A percentile compares a stretch with the other conserved stretches of the same genome.
These are phyloP conservation scores for Paracoccidioides brasiliensis DNA, from an alignment of 2,329 filamentous ascomycete species.

Conservation along the genomic window DNA sequence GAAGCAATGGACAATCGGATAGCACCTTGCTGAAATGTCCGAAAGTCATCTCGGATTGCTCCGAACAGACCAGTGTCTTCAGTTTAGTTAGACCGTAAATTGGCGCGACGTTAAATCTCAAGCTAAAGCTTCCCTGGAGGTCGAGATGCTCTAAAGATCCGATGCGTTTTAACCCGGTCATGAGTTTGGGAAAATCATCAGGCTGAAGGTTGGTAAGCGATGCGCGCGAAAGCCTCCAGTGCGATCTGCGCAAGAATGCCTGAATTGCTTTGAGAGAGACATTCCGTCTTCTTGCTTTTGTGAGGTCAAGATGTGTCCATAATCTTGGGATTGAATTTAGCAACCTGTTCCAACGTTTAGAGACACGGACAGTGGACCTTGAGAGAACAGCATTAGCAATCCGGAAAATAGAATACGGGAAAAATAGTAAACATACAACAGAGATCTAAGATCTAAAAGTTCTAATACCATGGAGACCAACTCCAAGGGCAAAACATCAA, in stretches of 20 bases:
- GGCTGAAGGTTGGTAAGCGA: conserved; percentile 11
- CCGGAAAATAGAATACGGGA: conserved; percentile 1
- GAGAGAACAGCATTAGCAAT: conserved; percentile 15
- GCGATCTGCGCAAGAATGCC: conserved; percentile 24
- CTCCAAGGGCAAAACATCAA: conserved; percentile 42
- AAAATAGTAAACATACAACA: conserved; percentile 26
- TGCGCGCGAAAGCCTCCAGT: conserved; percentile 22
- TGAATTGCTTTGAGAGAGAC: conserved; percentile 28
- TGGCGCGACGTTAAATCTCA: not conserved
- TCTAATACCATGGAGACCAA: conserved; percentile 40
- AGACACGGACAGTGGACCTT: conserved; percentile 38
- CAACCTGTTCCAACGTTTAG: conserved; percentile 42
- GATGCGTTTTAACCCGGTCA: conserved; percentile 15
- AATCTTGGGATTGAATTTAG: conserved; percentile 35
- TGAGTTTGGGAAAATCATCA: conserved; percentile 17
- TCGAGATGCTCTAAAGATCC: conserved; percentile 22
- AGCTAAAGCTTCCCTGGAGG: conserved; percentile 15
- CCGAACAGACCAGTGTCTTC: conserved; percentile 8
- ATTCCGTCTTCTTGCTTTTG: conserved; percentile 25
- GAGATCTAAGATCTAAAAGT: conserved; percentile 39
- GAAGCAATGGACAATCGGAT: conserved; percentile 9
- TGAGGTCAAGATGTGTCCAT: conserved; percentile 44
- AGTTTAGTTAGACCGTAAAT: conserved; percentile 8
- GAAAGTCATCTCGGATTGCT: conserved; percentile 2
- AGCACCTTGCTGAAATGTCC: conserved; percentile 9